phyloP scores from a whole-genome alignment of 805 yeast species.

The Dipodascopsis tothii region DNA sequence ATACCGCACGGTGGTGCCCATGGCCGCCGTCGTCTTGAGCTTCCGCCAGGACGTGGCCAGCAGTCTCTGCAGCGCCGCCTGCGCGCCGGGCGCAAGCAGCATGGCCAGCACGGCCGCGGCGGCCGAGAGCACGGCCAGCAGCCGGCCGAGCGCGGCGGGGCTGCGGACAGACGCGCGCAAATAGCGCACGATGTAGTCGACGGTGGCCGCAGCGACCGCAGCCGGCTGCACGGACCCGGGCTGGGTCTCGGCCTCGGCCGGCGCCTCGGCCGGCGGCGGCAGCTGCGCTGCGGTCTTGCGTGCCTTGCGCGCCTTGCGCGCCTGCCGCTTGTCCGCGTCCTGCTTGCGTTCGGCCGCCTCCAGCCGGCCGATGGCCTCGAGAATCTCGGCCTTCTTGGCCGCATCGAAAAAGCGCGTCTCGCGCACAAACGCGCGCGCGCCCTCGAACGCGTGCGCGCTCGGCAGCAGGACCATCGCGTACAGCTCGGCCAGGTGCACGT shows the following conservation, averaged over 20 bases:
- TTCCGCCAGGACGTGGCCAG: background rate
- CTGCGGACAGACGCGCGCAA: too few species aligned
- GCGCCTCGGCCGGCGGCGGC: background rate
- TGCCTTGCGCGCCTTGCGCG: background rate
- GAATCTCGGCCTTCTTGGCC: background rate
- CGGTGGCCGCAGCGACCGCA: too few species aligned
- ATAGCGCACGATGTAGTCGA: too few species aligned
- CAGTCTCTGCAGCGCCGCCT: background rate
- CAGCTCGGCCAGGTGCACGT: constrained; percentile 4
- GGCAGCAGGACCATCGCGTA: constrained; percentile 11
- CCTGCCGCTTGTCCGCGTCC: background rate
- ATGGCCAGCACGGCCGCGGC: background rate
- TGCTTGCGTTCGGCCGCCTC: background rate
- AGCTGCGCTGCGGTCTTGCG: background rate
- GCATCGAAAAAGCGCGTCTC: background rate
- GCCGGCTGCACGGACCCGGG: too few species aligned
- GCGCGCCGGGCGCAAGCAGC: background rate
- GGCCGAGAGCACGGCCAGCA: too few species aligned
- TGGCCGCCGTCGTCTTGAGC: background rate
- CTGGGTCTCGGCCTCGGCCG: too few species aligned
- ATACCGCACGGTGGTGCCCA: background rate
- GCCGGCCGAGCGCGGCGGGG: too few species aligned
- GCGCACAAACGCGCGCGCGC: background rate
- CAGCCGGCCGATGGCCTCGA: background rate
- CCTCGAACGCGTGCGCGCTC: background rate